These are phyloP conservation scores for Helenozyma rhizophorensis DNA, from an alignment of 805 yeast genomes.

Conservation along the genomic window DNA sequence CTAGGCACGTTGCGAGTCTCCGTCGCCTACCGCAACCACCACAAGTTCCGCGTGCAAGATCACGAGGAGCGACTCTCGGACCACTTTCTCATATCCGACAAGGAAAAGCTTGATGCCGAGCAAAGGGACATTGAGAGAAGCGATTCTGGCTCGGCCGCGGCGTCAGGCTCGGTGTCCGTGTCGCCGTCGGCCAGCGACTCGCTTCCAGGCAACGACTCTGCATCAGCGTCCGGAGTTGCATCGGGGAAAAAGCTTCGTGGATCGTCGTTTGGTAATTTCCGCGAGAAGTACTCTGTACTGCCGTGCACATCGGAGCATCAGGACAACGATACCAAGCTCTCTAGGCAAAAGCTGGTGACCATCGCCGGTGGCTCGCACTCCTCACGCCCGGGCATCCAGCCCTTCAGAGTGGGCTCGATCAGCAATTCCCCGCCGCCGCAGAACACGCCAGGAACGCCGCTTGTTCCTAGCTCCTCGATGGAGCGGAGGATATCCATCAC, in stretches of 20 bases:
- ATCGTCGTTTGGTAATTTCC: slow-evolving; percentile 10
- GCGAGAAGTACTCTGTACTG: slow-evolving; percentile 13
- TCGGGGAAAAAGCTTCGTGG: too few species aligned
- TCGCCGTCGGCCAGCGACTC: neutral
- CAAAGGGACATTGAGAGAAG: neutral
- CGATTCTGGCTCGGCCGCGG: neutral
- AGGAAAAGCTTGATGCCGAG: slow-evolving; percentile 6
- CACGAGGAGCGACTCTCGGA: slow-evolving; percentile 60
- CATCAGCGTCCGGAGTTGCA: neutral
- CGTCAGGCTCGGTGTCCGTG: neutral
- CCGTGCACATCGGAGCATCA: slow-evolving; percentile 14
- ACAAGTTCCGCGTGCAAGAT: slow-evolving; percentile 62
- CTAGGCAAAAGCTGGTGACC: slow-evolving; percentile 2
- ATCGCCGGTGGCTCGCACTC: neutral
- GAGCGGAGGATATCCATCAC: slow-evolving; percentile 42
- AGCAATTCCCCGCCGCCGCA: slow-evolving; percentile 38
- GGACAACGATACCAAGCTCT: slow-evolving; percentile 3
- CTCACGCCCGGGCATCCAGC: slow-evolving; percentile 41
- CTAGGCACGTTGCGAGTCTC: slow-evolving; percentile 70
- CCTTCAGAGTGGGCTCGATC: slow-evolving; percentile 62
- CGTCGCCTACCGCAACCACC: slow-evolving; percentile 73
- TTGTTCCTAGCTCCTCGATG: slow-evolving; percentile 20
- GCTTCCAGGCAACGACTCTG: neutral
- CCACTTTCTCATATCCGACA: slow-evolving; percentile 50
- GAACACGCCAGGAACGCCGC: slow-evolving; percentile 7